A percentile compares a stretch with the other conserved stretches of the same genome.
Evolutionary conservation across 2,329 filamentous ascomycete species (phyloP).

Genomic region (Colletotrichum sp.): DNA sequence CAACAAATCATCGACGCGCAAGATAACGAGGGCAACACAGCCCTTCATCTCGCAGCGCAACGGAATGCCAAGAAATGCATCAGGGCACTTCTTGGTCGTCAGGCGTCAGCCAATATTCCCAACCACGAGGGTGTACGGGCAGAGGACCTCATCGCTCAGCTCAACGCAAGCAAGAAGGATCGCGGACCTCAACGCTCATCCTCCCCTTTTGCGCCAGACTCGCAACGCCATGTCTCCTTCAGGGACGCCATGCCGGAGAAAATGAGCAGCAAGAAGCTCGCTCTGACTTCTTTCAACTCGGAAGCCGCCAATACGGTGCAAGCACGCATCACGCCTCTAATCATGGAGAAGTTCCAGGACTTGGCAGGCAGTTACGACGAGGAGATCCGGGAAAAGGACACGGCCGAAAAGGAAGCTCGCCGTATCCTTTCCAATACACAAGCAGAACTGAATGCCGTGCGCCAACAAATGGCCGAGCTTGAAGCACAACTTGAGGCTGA

Average conservation of each 20-base stretch:
- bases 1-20: constrained; percentile 81
- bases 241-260: constrained; percentile 53
- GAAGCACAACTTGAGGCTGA: constrained; percentile 61
- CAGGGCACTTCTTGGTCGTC: constrained; percentile 77
- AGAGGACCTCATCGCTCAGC: constrained; percentile 79
- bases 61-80: constrained; percentile 90
- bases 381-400: constrained; percentile 76
- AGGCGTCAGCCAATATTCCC: constrained; percentile 81
- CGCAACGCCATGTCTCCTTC: constrained; percentile 59
- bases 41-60: constrained; percentile 75
- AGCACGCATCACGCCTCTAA: constrained; percentile 70
- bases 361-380: constrained; percentile 75
- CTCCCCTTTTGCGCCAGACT: constrained; percentile 70
- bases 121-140: constrained; percentile 85
- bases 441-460: constrained; percentile 67
- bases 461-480: constrained; percentile 64
- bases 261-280: constrained; percentile 42
- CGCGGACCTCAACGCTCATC: constrained; percentile 77
- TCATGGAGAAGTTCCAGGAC: constrained; percentile 75
- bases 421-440: constrained; percentile 71
- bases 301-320: constrained; percentile 74
- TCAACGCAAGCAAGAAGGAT: constrained; percentile 73
- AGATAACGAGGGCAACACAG: constrained; percentile 89
- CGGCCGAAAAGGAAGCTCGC: constrained; percentile 70
- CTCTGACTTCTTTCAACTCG: constrained; percentile 54